Evolutionary conservation across 768 basidiomycete genomes (phyloP), one percentile per base, ranked within the genome.

Genomic region (Russula vinacea): DNA sequence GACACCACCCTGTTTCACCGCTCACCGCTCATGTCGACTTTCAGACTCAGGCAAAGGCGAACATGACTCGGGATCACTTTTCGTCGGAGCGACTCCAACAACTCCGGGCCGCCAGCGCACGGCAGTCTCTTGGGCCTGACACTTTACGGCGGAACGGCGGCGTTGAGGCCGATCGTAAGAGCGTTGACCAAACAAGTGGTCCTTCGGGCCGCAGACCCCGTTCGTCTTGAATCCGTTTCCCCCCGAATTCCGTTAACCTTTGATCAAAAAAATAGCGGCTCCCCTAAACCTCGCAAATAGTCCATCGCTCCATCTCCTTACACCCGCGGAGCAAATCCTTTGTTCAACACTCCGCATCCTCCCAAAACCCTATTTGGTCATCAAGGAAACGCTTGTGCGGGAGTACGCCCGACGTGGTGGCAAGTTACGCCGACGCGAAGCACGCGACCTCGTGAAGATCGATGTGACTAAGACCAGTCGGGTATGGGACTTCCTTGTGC

Each of bases 381-480:
- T 98, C 77, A 99, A 99, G 74, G 94, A 97, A 75, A 92, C 90
- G 5, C 84, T 97, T 47, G 87, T 99, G 35, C 85, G 94, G 37
- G 96, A 98, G 78, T 97, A 93, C 70, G 92, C 92, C 1, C 82
- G 93, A 32, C 81, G 94, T 60, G 89, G 90, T 24, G 95, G 95
- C 13, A 90, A 91, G 73, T 80, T 98, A 50, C 89, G 90, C 55
- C 83, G 91, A 35, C 81, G 94, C 58, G 94, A 97, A 74, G 93
- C 94, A 13, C 83, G 91, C 56, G 92, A 92, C 74, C 79, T 96
- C 64, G 87, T 95, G 69, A 94, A 92, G 75, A 92, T 97, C 66
- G 94, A 94, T 73, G 91, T 92, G 66, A 92, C 92, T 74, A 96
- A 97, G 76, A 94, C 92, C 1, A 89, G 87, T 74, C 81, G 90